Evolutionary conservation across 768 basidiomycete species (phyloP).

Genomic region (Ephemerocybe angulata): DNA sequence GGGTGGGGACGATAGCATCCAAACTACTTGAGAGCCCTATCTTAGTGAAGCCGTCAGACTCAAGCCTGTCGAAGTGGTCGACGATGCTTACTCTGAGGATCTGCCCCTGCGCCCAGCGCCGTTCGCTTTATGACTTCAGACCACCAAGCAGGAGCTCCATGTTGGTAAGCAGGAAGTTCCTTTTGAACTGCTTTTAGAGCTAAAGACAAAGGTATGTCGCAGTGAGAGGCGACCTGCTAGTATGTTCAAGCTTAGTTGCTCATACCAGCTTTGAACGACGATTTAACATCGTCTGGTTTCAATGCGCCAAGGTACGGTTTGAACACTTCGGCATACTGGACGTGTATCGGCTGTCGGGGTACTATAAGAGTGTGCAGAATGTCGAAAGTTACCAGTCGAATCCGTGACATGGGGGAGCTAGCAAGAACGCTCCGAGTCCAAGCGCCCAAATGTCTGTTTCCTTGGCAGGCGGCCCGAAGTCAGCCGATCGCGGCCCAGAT

Average conservation of each 20-base stretch:
- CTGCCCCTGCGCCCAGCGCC: constrained; percentile 71
- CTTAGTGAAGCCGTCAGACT: background rate
- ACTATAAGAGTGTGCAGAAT: constrained; percentile 71
- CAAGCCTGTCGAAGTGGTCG: background rate
- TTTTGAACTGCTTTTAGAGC: constrained; percentile 47
- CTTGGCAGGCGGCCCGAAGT: no score
- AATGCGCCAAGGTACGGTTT: constrained; percentile 63
- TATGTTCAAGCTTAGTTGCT: constrained; percentile 8
- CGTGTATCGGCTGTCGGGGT: constrained; percentile 63
- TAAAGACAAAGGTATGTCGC: constrained; percentile 11
- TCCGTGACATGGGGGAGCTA: constrained; percentile 24
- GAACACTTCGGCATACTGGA: constrained; percentile 64
- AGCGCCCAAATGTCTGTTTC: no score
- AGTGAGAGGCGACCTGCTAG: background rate
- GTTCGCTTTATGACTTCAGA: constrained; percentile 70
- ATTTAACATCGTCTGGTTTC: constrained; percentile 46
- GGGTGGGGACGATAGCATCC: constrained; percentile 49
- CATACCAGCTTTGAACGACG: constrained; percentile 59
- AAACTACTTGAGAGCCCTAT: constrained; percentile 55
- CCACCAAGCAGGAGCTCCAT: constrained; percentile 67
- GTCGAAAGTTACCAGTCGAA: constrained; percentile 76
- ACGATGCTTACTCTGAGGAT: constrained; percentile 44
- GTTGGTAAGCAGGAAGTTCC: constrained; percentile 56
- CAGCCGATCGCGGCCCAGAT: no score
- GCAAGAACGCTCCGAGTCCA: no score